These are phyloP conservation scores for Phaffia australis DNA, from an alignment of 768 basidiomycete genomes.

Conservation along the genomic window DNA sequence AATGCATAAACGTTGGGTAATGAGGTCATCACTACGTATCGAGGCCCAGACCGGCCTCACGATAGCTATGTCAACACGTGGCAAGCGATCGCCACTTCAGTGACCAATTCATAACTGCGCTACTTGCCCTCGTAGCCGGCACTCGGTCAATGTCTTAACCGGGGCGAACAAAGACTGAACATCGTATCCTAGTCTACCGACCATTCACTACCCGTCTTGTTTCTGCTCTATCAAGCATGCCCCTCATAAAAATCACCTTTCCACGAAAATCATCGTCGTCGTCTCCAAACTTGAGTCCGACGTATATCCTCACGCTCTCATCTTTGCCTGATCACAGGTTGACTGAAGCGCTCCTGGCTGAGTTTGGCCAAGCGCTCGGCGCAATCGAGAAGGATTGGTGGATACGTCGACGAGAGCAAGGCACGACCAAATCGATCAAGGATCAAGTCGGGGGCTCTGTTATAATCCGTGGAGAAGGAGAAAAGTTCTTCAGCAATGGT, in stretches of 20 bases:
- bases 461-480: slow-evolving; percentile 32
- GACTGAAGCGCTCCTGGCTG: slow-evolving; percentile 34
- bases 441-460: slow-evolving; percentile 33
- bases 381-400: slow-evolving; percentile 38
- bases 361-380: slow-evolving; percentile 34
- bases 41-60: too few species aligned
- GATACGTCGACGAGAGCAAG: slow-evolving; percentile 14
- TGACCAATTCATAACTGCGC: not conserved
- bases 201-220: not conserved
- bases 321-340: slow-evolving; percentile 40
- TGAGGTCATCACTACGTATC: too few species aligned
- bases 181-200: not conserved
- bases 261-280: not conserved
- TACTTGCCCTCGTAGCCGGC: not conserved
- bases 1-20: too few species aligned
- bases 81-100: not conserved
- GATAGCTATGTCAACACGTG: not conserved
- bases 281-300: not conserved
- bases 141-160: not conserved
- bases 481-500: slow-evolving; percentile 39
- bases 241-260: slow-evolving; percentile 1
- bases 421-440: slow-evolving; percentile 26
- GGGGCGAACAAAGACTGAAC: not conserved
- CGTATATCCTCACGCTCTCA: slow-evolving; percentile 34
- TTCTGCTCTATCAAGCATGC: not conserved